Base-by-base conservation (phyloP, 139 green algal genomes). In the Chlorella sp. region DNA sequence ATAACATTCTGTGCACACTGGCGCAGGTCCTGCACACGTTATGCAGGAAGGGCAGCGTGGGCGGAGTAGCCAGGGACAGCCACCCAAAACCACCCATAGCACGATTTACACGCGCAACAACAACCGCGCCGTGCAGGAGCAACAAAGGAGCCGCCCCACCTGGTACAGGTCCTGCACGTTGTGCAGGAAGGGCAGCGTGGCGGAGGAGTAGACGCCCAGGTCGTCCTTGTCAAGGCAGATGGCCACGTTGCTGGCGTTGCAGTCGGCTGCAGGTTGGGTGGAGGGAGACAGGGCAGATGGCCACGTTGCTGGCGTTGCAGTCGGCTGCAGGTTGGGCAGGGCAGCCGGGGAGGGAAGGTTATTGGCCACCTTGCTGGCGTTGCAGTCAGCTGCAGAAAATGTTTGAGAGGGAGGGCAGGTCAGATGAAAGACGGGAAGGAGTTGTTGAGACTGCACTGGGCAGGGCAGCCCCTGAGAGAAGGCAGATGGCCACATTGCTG, bases 161-260 rank as follows among this genome's bases (percentile, higher is more conserved):
- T 41, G 30, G 62, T 68, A 77, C 32, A 76, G 28, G 26, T 60
- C 44, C 26, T 87, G 73, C 14, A 44, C 43, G 46, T 83, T 60
- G 34, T 41, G 73, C 26, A 87, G 40, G 74, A 87, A 87, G 54
- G 83, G 40, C 67, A 60, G 36, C 26, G 83, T 51, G 14, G 83
- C 58, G 28, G 73, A 64, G 34, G 65, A 78, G 67, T 80, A 82
- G 28, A 11, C 28, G 40, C 65, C 67, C 44, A 84, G 34, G 80
- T 84, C 65, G 44, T 84, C 80, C 20, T 38, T 60, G 64, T 75
- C 75, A 20, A 84, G 62, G 64, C 78, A 84, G 32, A 69, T 84
- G 62, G 64, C 64, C 38, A 75, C 78, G 44, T 76, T 64, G 64
- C 62, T 16, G 20, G 62, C 62, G 40, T 36, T 22, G 20, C 34